These are phyloP conservation scores for Waltergamsia citrina DNA, from an alignment of 2,329 filamentous ascomycete genomes.

Conservation along the genomic window DNA sequence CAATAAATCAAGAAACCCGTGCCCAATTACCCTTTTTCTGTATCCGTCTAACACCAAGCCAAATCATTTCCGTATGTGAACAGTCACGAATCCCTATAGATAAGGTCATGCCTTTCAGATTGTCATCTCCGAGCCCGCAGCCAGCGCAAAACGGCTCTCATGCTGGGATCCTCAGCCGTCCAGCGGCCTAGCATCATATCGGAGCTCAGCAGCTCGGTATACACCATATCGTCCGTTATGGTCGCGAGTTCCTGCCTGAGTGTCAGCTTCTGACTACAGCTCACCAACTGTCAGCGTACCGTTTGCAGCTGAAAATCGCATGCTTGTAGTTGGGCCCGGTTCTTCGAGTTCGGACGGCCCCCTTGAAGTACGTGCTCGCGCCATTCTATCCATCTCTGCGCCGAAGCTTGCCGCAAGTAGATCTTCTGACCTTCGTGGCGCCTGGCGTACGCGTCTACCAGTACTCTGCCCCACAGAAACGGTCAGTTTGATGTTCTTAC, in stretches of 20 bases:
- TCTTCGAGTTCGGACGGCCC: conserved; percentile 33
- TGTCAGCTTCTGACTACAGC: not conserved
- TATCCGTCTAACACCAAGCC: too few relatives aligned
- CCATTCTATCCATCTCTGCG: conserved; percentile 48
- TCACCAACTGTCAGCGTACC: conserved; percentile 21
- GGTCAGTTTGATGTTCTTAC: too few relatives aligned
- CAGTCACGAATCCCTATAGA: too few relatives aligned
- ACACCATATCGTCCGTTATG: conserved; percentile 50
- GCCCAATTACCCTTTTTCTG: too few relatives aligned
- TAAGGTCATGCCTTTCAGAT: too few relatives aligned
- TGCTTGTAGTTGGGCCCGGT: conserved; percentile 38
- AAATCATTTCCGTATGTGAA: too few relatives aligned
- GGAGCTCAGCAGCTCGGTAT: conserved; percentile 41
- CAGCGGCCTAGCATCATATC: conserved; percentile 50
- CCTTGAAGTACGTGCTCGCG: conserved; percentile 44
- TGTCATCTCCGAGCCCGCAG: conserved; percentile 16
- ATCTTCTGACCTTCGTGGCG: conserved; percentile 58
- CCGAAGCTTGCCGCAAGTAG: conserved; percentile 49
- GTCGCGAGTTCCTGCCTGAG: conserved; percentile 40
- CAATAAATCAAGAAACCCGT: not conserved
- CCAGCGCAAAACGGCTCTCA: conserved; percentile 50
- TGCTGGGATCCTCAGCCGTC: conserved; percentile 52
- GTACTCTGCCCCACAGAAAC: conserved; percentile 30
- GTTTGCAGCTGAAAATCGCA: conserved; percentile 46
- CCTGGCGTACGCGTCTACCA: conserved; percentile 50